Evolutionary conservation across 2,329 filamentous ascomycete genomes (phyloP).

Genomic region (Gnomoniopsis smithogilvyi): DNA sequence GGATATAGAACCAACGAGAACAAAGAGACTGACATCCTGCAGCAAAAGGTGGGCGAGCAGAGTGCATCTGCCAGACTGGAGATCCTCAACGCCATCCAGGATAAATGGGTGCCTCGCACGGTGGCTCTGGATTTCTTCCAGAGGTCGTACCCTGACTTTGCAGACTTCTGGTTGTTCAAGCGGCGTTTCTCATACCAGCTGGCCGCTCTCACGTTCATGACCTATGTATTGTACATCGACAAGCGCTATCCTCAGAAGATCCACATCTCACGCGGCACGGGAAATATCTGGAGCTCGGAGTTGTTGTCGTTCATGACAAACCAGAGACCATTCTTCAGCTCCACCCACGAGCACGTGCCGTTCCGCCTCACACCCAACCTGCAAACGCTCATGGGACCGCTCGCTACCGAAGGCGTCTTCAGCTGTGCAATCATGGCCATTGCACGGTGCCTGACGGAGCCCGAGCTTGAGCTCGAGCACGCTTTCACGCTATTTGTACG

Average conservation of each 20-base stretch:
- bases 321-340: conserved; percentile 85
- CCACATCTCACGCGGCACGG: conserved; percentile 80
- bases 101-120: conserved; percentile 83
- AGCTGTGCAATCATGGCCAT: conserved; percentile 96
- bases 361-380: conserved; percentile 97
- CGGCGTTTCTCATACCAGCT: conserved; percentile 96
- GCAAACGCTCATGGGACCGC: conserved; percentile 91
- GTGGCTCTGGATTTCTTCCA: conserved; percentile 89
- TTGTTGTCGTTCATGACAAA: conserved; percentile 86
- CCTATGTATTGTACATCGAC: conserved; percentile 96
- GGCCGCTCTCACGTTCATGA: conserved; percentile 95
- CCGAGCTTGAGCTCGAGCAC: conserved; percentile 87
- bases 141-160: conserved; percentile 78
- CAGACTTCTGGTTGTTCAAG: conserved; percentile 98
- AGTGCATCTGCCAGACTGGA: conserved; percentile 74
- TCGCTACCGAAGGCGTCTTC: conserved; percentile 95
- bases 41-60: conserved; percentile 66
- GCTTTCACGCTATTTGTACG: conserved; percentile 92
- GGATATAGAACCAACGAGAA: neutral
- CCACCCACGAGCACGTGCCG: conserved; percentile 82
- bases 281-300: conserved; percentile 95
- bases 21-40: neutral
- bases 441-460: conserved; percentile 87
- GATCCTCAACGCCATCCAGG: conserved; percentile 91
- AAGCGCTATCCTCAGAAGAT: conserved; percentile 95